Evolutionary conservation across 805 yeast genomes (phyloP).

Genomic region (Ogataea ganodermae): DNA sequence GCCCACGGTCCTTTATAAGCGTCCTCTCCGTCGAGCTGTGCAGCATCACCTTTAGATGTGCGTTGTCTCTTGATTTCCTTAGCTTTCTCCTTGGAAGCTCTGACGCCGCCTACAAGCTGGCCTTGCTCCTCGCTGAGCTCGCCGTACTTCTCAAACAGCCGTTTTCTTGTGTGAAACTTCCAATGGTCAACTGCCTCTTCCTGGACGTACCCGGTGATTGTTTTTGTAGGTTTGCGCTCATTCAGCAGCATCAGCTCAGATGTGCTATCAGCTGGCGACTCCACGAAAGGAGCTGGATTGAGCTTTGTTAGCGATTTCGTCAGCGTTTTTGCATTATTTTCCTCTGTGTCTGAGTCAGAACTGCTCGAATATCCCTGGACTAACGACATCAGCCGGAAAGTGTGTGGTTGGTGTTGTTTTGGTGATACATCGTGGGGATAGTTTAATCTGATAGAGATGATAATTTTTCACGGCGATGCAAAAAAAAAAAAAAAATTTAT

Average conservation of each 20-base stretch:
- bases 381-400: too few species aligned
- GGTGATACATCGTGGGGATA: background rate
- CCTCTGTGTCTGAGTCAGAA: conserved; percentile 7
- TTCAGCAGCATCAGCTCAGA: background rate
- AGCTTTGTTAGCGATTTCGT: background rate
- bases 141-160: conserved; percentile 35
- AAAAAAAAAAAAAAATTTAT: background rate
- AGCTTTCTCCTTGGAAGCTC: conserved; percentile 28
- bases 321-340: background rate
- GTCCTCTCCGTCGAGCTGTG: conserved; percentile 41
- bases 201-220: conserved; percentile 26
- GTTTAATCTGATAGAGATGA: background rate
- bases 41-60: conserved; percentile 42
- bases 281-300: conserved; percentile 1
- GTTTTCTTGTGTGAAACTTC: conserved; percentile 43
- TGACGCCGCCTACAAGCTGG: conserved; percentile 24
- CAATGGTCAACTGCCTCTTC: conserved; percentile 42
- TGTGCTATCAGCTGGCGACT: background rate
- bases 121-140: conserved; percentile 28
- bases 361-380: conserved; percentile 8
- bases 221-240: conserved; percentile 3
- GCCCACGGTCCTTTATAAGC: conserved; percentile 71
- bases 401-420: too few species aligned
- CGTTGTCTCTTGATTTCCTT: conserved; percentile 39
- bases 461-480: conserved; percentile 4